Base-by-base conservation (phyloP, 2,329 filamentous ascomycete genomes). In the Fusarium sp. region DNA sequence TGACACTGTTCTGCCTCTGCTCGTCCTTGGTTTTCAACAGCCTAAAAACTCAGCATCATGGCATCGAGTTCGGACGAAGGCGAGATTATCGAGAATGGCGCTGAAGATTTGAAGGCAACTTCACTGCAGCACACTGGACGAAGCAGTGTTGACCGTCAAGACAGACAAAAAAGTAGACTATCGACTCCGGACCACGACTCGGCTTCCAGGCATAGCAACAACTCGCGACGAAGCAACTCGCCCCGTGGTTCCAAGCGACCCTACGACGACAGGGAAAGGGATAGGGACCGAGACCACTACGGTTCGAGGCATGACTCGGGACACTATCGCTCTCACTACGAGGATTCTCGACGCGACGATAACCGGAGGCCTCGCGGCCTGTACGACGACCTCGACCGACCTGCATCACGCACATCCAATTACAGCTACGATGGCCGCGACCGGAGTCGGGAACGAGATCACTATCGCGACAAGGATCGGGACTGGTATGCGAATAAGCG, bases 121-220 rank as follows among this genome's bases (percentile, higher is more conserved):
- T 90, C 91, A 90, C 88, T 90, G 86, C 85, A 86, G 86, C 86
- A 86, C 81, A 83, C 87, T 86, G 88, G 90, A 87, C 87, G 89
- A 90, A 90, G 84, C 88, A 89, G 87, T 88, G 90, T 97, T 97
- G 92, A 97, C 93, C 91, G 91, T 88, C 89, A 86, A 86, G 87
- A 91, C 91, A 97, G 93, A 94, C 86, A 82, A 83, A 88, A 86
- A 82, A 84, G 81, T 79, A 87, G 84, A 85, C 78, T 82, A 74
- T 86, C 87, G 77, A 88, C 87, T 69, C 87, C 87, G 73, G 85
- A 86, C 46, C 76, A 81, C 81, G 82, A 82, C 77, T 76, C 80
- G 70, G 78, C 78, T 68, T 79, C 82, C 51, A 83, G 80, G 75
- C 74, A 81, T 72, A 81, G 78, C 74, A 77, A 75, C 70, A 78